Evolutionary conservation across 2,329 filamentous ascomycete genomes (phyloP), one percentile per base, ranked within the genome.

Genomic region (Colletotrichum cereale): DNA sequence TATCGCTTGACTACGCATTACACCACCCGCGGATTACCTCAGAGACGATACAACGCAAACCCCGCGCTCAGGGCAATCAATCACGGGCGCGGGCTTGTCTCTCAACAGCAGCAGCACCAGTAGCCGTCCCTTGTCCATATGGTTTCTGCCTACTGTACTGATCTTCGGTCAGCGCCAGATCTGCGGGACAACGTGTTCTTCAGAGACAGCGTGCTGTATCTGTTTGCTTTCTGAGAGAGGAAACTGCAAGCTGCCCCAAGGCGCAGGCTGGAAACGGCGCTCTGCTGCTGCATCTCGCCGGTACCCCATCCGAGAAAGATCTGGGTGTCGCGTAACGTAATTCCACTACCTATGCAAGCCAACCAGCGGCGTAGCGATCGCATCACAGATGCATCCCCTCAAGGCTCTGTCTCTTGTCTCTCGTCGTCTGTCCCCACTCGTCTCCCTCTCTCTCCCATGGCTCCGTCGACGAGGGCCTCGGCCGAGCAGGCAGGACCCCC

Each of bases 401-500:
- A 2, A 21, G n/a, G 12, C 8, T n/a, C 44, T 12, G 18, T 48
- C n/a, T 14, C 47, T 50, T 38, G 36, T 10, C 36, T 11, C 36
- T 38, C 36, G 10, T 10, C 36, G 10, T 38, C 36, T 38, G 36
- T 38, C 36, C 36, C 36, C 14, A 10, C 14, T 2, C 8, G 10
- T 38, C n/a, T 50, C 47, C 8, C 50, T 21, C 16, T 21, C 50
- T 67, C 56, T 3, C 26, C n/a, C n/a, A 24, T 50, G 64, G 42
- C 34, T 62, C 67, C 52, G 38, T 62, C 57, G 42, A 67, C n/a
- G 50, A 61, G 56, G 38, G 44, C 42, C 57, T 56, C 62, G 40
- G 50, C 58, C 44, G 58, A 50, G 21, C 61, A 68, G 62, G 57
- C 48, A 71, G 58, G 58, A 47, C 55, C 44, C 53, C 47, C 58